These are phyloP conservation scores for Fusarium concolor DNA, from an alignment of 2,329 filamentous ascomycete species.

Conservation along the genomic window DNA sequence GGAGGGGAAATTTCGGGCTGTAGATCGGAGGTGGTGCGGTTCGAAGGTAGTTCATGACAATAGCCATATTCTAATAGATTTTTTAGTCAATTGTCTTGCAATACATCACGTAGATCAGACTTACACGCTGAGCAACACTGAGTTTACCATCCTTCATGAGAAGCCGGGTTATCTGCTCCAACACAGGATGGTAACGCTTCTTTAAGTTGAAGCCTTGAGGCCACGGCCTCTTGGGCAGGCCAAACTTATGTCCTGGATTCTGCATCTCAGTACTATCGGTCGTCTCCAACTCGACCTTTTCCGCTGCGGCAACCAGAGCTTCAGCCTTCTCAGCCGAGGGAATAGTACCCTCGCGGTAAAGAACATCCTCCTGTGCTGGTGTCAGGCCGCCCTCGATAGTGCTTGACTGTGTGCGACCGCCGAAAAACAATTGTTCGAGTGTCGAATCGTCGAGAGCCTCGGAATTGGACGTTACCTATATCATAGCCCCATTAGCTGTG, in stretches of 20 bases:
- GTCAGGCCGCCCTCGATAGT: constrained; percentile 52
- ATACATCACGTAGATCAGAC: constrained; percentile 43
- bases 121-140: constrained; percentile 86
- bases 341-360: constrained; percentile 58
- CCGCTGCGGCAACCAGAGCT: constrained; percentile 43
- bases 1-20: constrained; percentile 75
- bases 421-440: constrained; percentile 53
- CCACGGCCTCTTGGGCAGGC: constrained; percentile 74
- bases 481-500: constrained; percentile 31
- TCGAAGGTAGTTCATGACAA: constrained; percentile 85
- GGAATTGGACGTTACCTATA: constrained; percentile 33
- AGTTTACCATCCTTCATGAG: constrained; percentile 94
- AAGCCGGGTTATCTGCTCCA: constrained; percentile 88
- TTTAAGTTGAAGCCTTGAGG: constrained; percentile 74
- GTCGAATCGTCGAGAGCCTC: constrained; percentile 51
- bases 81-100: constrained; percentile 18
- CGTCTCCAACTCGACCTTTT: constrained; percentile 33
- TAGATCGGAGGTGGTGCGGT: constrained; percentile 83
- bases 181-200: constrained; percentile 84
- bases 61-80: constrained; percentile 77
- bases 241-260: constrained; percentile 79
- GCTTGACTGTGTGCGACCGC: constrained; percentile 49
- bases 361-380: constrained; percentile 57
- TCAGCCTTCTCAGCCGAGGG: constrained; percentile 52
- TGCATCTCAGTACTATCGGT: constrained; percentile 39